Percentiles rank a stretch among this genome's conserved stretches.
phyloP scores from a whole-genome alignment of 2,329 filamentous ascomycete genomes.

The Aspergillus floridensis region DNA sequence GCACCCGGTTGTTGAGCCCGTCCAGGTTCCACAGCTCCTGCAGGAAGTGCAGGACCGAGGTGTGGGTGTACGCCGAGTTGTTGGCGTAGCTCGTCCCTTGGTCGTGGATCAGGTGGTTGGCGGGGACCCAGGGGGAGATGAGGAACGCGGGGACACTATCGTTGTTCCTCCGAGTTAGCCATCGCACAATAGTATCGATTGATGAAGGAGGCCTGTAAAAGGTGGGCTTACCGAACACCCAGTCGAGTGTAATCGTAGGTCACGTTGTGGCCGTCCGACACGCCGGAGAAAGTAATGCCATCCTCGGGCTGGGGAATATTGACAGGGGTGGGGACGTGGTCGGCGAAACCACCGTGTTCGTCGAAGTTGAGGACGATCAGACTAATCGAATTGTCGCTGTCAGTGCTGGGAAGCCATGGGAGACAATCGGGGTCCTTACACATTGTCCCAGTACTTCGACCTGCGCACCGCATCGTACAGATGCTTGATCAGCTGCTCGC shows the following conservation, averaged over 20 bases:
- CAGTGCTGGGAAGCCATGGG: not conserved
- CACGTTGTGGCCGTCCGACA: constrained; percentile 32
- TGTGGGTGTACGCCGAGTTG: constrained; percentile 41
- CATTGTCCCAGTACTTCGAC: constrained; percentile 41
- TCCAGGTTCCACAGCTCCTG: constrained; percentile 42
- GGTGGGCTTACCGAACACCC: constrained; percentile 31
- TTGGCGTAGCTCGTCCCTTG: constrained; percentile 37
- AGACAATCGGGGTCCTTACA: constrained; percentile 17
- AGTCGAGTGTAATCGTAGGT: constrained; percentile 41
- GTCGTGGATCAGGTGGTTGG: constrained; percentile 38
- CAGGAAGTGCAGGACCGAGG: constrained; percentile 41
- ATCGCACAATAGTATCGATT: too few relatives aligned
- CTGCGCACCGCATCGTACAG: constrained; percentile 43
- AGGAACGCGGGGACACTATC: constrained; percentile 37
- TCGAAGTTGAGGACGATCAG: constrained; percentile 43
- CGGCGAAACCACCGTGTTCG: constrained; percentile 43
- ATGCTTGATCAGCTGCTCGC: constrained; percentile 42
- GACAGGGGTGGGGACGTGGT: constrained; percentile 40
- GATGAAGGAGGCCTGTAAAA: too few relatives aligned
- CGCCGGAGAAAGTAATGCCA: constrained; percentile 30
- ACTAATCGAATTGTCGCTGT: constrained; percentile 14
- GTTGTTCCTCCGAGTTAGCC: too few relatives aligned
- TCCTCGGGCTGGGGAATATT: constrained; percentile 37
- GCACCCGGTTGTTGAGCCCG: constrained; percentile 42
- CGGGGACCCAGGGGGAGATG: constrained; percentile 35